Conservation (phyloP, 202 grass and related monocot species). For the Panicum hallii region DNA sequence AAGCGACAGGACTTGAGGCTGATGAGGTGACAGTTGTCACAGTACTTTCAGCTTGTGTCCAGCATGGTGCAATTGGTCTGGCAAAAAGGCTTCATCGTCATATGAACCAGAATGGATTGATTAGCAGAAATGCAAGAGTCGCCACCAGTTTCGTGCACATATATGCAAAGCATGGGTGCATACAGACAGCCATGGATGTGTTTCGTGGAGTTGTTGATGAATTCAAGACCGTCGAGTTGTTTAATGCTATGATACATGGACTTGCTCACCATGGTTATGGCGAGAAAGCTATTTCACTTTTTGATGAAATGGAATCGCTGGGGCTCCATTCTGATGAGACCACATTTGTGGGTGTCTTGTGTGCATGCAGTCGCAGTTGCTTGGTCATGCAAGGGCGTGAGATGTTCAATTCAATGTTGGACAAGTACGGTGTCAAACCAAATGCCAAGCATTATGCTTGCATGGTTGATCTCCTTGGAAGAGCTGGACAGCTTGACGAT, state of each 20-base stretch:
- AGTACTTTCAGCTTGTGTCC: slow-evolving; percentile 51
- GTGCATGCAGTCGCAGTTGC: slow-evolving; percentile 54
- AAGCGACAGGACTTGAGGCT: slow-evolving; percentile 48
- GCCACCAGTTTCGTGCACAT: slow-evolving; percentile 56
- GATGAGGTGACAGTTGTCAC: slow-evolving; percentile 48
- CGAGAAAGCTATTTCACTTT: slow-evolving; percentile 46
- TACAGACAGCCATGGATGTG: slow-evolving; percentile 57
- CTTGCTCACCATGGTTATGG: slow-evolving; percentile 41
- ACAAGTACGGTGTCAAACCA: slow-evolving; percentile 40
- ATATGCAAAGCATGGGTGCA: slow-evolving; percentile 50
- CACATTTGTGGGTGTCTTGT: slow-evolving; percentile 41
- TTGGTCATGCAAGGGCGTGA: slow-evolving; percentile 44
- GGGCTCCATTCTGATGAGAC: slow-evolving; percentile 48
- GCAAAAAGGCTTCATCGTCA: slow-evolving; percentile 50
- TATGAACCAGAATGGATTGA: slow-evolving; percentile 19
- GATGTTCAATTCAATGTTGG: slow-evolving; percentile 53
- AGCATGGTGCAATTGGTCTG: slow-evolving; percentile 7
- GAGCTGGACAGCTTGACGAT: slow-evolving; percentile 45
- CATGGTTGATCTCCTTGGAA: slow-evolving; percentile 60
- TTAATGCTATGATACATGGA: slow-evolving; percentile 62
- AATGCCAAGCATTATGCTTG: slow-evolving; percentile 51
- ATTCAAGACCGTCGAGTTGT: slow-evolving; percentile 54
- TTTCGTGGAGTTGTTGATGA: slow-evolving; percentile 41
- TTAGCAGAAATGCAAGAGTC: slow-evolving; percentile 47
- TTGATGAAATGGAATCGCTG: slow-evolving; percentile 46